phyloP scores from a whole-genome alignment of 192 early-diverging fungal species.

The Coemansia pectinata region DNA sequence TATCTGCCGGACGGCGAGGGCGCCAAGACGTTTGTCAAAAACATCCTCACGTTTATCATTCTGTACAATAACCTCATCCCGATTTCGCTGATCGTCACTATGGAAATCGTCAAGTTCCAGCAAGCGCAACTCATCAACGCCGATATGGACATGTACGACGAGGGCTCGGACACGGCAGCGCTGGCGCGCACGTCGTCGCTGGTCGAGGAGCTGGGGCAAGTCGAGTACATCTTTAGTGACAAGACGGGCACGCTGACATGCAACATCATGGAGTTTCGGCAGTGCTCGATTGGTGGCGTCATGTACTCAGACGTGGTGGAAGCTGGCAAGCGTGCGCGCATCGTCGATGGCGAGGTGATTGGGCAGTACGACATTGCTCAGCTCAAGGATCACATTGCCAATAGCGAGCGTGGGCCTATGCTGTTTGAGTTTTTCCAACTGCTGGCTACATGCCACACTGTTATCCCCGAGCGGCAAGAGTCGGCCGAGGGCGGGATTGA shows the following conservation, averaged over 20 bases:
- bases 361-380: constrained; percentile 58
- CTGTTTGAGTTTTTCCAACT: constrained; percentile 80
- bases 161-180: constrained; percentile 69
- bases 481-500: constrained; percentile 72
- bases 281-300: constrained; percentile 84
- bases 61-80: constrained; percentile 95
- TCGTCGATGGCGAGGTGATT: constrained; percentile 31
- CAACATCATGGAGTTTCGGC: constrained; percentile 95
- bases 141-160: constrained; percentile 91
- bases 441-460: constrained; percentile 87
- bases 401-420: constrained; percentile 59
- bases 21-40: constrained; percentile 71
- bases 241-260: constrained; percentile 97
- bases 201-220: constrained; percentile 90
- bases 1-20: constrained; percentile 59
- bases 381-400: constrained; percentile 61
- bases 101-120: constrained; percentile 89
- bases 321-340: constrained; percentile 80
- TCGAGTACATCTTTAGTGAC: constrained; percentile 96
- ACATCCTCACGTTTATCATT: constrained; percentile 85
- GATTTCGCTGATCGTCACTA: constrained; percentile 89
- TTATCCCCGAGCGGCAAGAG: constrained; percentile 59
- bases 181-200: constrained; percentile 85
- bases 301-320: constrained; percentile 81
- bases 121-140: constrained; percentile 91